Evolutionary conservation across 108 stramenopile species (phyloP).

Genomic region (Cylindrotheca fusiformis): DNA sequence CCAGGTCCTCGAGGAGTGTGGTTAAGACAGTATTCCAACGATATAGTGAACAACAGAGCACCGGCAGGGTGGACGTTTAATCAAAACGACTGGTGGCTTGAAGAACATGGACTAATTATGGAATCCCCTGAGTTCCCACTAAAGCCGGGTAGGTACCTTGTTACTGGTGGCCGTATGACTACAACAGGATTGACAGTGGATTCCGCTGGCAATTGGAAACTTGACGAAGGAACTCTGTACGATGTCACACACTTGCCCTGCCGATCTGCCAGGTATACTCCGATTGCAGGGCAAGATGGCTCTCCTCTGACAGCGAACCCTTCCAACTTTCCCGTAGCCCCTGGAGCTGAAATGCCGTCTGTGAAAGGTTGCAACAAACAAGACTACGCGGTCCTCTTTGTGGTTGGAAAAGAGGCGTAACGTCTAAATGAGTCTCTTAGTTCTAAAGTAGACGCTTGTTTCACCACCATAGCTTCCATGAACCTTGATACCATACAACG

Average conservation of each 20-base stretch:
- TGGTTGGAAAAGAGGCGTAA: constrained; percentile 62
- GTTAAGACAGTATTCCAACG: constrained; percentile 48
- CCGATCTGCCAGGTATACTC: constrained; percentile 55
- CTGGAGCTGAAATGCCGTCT: constrained; percentile 63
- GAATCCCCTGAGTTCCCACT: constrained; percentile 60
- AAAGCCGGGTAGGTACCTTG: constrained; percentile 48
- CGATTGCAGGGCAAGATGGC: constrained; percentile 20
- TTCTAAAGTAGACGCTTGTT: too few species aligned
- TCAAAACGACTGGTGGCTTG: constrained; percentile 79
- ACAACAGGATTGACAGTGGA: constrained; percentile 54
- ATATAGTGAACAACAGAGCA: constrained; percentile 38
- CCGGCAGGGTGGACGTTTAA: constrained; percentile 85
- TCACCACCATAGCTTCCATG: too few species aligned
- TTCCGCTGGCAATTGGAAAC: constrained; percentile 41
- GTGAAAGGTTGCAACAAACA: constrained; percentile 50
- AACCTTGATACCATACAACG: too few species aligned
- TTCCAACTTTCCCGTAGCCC: constrained; percentile 56
- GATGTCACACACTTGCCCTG: constrained; percentile 78
- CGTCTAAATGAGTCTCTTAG: too few species aligned
- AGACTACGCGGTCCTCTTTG: constrained; percentile 71
- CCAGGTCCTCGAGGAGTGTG: constrained; percentile 84
- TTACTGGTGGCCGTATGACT: constrained; percentile 54
- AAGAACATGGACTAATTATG: constrained; percentile 82
- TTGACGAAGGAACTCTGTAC: constrained; percentile 53
- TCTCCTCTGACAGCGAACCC: constrained; percentile 37